Percentiles rank a stretch among this genome's conserved stretches.
These are phyloP conservation scores for Eruca vesicaria DNA, from an alignment of 441 rosid genomes.

Conservation along the genomic window DNA sequence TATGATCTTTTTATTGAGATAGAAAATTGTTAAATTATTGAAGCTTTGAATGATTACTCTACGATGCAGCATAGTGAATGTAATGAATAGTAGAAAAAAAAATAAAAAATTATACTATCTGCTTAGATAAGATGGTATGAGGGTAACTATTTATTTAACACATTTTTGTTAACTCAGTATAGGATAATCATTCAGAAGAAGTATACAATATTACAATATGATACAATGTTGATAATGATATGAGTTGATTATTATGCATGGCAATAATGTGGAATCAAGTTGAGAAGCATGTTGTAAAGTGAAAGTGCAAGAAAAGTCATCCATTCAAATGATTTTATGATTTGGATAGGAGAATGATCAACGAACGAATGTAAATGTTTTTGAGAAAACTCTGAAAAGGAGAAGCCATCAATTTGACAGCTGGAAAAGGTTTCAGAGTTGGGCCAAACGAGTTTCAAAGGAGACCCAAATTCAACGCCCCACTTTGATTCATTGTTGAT, in stretches of 20 bases:
- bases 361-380: background rate
- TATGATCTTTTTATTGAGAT: background rate
- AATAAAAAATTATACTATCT: too few relatives aligned
- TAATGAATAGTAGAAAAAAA: background rate
- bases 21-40: background rate
- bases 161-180: background rate
- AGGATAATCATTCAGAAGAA: background rate
- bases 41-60: background rate
- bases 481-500: slow-evolving; percentile 1
- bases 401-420: background rate
- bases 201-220: background rate
- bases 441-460: slow-evolving; percentile 11
- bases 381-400: background rate
- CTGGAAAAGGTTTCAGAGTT: background rate
- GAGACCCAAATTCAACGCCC: background rate
- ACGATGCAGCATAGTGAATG: background rate
- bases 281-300: background rate
- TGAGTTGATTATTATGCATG: background rate
- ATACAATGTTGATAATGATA: background rate
- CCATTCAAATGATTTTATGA: background rate
- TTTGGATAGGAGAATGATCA: background rate
- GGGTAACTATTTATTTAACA: too few relatives aligned
- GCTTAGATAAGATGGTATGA: too few relatives aligned
- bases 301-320: slow-evolving; percentile 4
- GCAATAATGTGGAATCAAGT: background rate